Percentiles rank a stretch among this genome's conserved stretches.
These are phyloP conservation scores for Hyaloscypha bicolor DNA, from an alignment of 495 filamentous ascomycete genomes.

Conservation along the genomic window DNA sequence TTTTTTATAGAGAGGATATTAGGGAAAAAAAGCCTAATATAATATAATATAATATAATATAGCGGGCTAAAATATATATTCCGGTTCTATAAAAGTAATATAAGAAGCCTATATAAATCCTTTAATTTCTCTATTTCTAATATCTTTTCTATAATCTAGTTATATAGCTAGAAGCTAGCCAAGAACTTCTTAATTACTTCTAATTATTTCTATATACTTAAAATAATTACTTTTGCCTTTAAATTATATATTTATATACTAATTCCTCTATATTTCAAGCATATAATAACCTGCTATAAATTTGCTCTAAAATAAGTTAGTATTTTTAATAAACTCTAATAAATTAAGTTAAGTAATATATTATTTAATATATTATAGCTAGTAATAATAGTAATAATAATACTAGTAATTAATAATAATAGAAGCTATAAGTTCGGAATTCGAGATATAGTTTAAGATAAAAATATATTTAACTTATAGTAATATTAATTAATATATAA, in stretches of 20 bases:
- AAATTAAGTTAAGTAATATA: slow-evolving; percentile 8
- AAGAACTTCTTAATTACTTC: slow-evolving; percentile 5
- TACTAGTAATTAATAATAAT: slow-evolving; percentile 8
- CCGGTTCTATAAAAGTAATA: slow-evolving; percentile 18
- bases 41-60: background rate
- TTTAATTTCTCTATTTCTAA: slow-evolving; percentile 7
- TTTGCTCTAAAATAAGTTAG: slow-evolving; percentile 10
- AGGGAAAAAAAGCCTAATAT: slow-evolving; percentile 1
- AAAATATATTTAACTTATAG: slow-evolving; percentile 21
- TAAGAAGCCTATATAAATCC: slow-evolving; percentile 18
- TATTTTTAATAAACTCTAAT: slow-evolving; percentile 14
- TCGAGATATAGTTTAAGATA: slow-evolving; percentile 17
- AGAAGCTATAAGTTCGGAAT: slow-evolving; percentile 11
- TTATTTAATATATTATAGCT: slow-evolving; percentile 10
- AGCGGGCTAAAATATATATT: background rate
- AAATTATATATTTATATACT: slow-evolving; percentile 16
- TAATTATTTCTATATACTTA: slow-evolving; percentile 15
- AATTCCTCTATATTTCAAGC: slow-evolving; percentile 18
- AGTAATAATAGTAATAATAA: slow-evolving; percentile 4
- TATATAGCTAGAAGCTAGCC: background rate
- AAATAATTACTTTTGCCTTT: slow-evolving; percentile 20
- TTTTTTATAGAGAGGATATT: background rate
- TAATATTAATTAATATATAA: slow-evolving; percentile 12
- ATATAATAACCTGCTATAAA: slow-evolving; percentile 10
- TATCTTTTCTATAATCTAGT: slow-evolving; percentile 12